Evolutionary conservation across 306 rosid species (phyloP).

Genomic region (Fagus sylvatica): DNA sequence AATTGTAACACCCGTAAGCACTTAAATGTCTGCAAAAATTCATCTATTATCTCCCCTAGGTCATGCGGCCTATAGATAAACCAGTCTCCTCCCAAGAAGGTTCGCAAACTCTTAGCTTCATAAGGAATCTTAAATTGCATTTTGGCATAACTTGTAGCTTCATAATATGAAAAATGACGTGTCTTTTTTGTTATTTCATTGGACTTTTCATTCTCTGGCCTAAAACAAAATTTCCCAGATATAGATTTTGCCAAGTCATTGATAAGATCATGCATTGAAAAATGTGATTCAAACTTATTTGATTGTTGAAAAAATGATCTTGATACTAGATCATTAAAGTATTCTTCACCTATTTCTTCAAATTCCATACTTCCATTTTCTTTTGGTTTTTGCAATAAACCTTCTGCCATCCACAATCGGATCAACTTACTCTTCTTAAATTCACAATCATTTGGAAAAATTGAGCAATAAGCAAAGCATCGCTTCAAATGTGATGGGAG

Average conservation of each 20-base stretch:
- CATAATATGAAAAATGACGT: conserved; percentile 33
- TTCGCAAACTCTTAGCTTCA: conserved; percentile 10
- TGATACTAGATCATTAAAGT: conserved; percentile 27
- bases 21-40: background rate
- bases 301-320: conserved; percentile 39
- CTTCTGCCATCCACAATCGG: conserved; percentile 49
- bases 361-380: background rate
- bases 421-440: conserved; percentile 25
- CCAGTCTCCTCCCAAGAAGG: conserved; percentile 14
- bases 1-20: conserved; percentile 25
- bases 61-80: too few species aligned
- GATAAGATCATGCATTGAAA: conserved; percentile 38
- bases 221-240: conserved; percentile 10
- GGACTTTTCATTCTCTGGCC: background rate
- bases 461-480: conserved; percentile 24
- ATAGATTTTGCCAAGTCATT: conserved; percentile 37
- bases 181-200: background rate
- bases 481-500: background rate
- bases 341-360: conserved; percentile 33
- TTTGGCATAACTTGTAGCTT: conserved; percentile 1
- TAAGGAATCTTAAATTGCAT: conserved; percentile 19
- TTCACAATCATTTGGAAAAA: conserved; percentile 28
- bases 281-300: background rate
- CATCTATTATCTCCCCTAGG: background rate
- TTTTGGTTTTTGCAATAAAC: conserved; percentile 13